phyloP scores from a whole-genome alignment of 108 stramenopile genomes.

The Thalassiosira profunda region DNA sequence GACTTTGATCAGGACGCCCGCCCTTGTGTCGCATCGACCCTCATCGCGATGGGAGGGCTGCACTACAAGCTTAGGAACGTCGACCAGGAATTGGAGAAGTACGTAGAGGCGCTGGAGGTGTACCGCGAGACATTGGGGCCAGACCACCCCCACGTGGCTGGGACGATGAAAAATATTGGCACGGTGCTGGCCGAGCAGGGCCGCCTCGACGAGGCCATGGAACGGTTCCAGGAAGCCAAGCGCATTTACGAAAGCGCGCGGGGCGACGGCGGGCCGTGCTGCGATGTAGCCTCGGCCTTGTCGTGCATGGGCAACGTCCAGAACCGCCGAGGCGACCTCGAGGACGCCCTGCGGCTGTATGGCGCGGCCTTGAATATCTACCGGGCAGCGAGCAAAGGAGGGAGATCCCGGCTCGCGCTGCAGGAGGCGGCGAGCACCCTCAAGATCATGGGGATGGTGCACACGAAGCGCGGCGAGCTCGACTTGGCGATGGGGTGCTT shows the following conservation, averaged over 20 bases:
- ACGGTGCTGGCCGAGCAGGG: conserved; percentile 86
- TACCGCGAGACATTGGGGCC: conserved; percentile 67
- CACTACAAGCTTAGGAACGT: conserved; percentile 82
- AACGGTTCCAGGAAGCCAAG: conserved; percentile 69
- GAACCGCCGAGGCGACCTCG: conserved; percentile 75
- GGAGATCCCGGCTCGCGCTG: conserved; percentile 36
- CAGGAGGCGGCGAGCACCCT: conserved; percentile 80
- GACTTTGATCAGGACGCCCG: conserved; percentile 38
- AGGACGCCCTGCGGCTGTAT: conserved; percentile 71
- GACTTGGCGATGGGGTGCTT: conserved; percentile 77
- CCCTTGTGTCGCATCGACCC: conserved; percentile 60
- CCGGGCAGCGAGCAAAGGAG: conserved; percentile 46
- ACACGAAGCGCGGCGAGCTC: conserved; percentile 70
- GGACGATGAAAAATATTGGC: conserved; percentile 84
- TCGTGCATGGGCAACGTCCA: conserved; percentile 89
- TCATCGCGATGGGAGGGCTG: conserved; percentile 80
- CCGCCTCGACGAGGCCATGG: conserved; percentile 67
- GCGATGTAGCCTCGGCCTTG: conserved; percentile 81
- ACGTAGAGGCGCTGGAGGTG: conserved; percentile 63
- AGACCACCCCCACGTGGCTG: conserved; percentile 74
- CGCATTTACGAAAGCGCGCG: conserved; percentile 59
- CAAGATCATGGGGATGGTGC: conserved; percentile 84
- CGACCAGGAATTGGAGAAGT: conserved; percentile 70
- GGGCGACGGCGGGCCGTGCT: conserved; percentile 53
- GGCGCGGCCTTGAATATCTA: conserved; percentile 74